Base-by-base conservation (phyloP, 306 rosid genomes). In the Benincasa hispida region DNA sequence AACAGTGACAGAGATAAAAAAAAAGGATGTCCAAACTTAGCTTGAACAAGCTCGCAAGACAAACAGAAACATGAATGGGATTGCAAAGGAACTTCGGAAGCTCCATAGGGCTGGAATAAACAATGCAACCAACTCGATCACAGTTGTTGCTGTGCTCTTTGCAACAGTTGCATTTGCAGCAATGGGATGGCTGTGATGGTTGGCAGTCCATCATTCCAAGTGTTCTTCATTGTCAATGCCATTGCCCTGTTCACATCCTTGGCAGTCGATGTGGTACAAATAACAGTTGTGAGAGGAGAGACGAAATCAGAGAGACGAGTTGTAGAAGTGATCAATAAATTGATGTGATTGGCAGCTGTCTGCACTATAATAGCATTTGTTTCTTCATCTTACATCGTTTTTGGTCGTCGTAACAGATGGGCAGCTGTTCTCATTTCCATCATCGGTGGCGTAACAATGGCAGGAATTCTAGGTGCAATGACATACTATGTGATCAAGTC, bases 281-380 rank as follows among this genome's bases (percentile, higher is more conserved):
- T 93, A 82, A 91, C 97, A 28, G 18, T 93, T 21, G 96, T 93
- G 25, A 84, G 96, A 60, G 97, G 98, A 74, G 96, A 91, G 85
- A 78, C 79, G 30, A 90, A 90, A 81, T 21, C 94, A 0, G 98
- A 91, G 82, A 90, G 91, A 62, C 84, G 74, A 81, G 98, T 93
- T 47, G 86, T 86, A 34, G 89, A 84, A 74, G 94, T 93, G 82
- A 90, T 93, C 77, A 93, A 93, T 56, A 93, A 93, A 89, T 62
- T 90, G 87, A 90, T 93, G 98, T 91, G 97, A 97, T 76, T 93
- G 76, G 98, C 98, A 77, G 86, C 96, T 39, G 88, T 88, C 2
- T 81, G 88, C 78, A 91, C 94, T 54, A 79, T 97, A 2, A 77
- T 91, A 70, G 87, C 98, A 2, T 93, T 88, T 80, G 72, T 86